A percentile compares a stretch with the other conserved stretches of the same genome.
These are phyloP conservation scores for Colletotrichum sp. DNA, from an alignment of 2,329 filamentous ascomycete species.

Conservation along the genomic window DNA sequence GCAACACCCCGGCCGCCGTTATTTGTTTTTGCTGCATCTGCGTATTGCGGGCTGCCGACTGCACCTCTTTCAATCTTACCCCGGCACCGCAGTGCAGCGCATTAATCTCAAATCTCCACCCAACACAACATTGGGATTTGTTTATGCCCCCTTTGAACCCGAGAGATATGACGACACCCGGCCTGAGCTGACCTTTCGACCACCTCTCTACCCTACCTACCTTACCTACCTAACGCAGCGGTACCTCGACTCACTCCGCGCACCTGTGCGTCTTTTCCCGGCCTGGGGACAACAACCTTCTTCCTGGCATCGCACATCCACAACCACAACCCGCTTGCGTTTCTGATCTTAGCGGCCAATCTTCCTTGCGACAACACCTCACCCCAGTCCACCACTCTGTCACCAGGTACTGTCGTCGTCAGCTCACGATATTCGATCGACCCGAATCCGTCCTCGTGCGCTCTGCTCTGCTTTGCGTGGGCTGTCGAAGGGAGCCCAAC, in stretches of 20 bases:
- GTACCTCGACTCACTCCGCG: neutral
- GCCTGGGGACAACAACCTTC: neutral
- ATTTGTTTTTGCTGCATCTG: neutral
- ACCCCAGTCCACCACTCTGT: neutral
- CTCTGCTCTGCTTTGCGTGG: neutral
- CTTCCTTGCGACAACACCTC: neutral
- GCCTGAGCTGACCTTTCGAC: constrained; percentile 13
- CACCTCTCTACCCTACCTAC: neutral
- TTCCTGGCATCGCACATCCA: neutral
- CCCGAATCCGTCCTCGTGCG: neutral
- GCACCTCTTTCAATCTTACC: neutral
- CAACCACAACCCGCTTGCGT: neutral
- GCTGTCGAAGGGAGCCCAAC: constrained; percentile 17
- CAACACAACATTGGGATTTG: neutral
- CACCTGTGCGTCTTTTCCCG: constrained; percentile 1
- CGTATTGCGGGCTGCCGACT: neutral
- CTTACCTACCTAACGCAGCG: neutral
- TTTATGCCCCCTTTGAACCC: constrained; percentile 6
- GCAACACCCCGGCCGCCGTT: neutral
- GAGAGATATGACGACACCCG: constrained; percentile 19
- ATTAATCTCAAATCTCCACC: constrained; percentile 10
- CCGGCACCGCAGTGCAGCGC: neutral
- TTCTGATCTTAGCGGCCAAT: neutral
- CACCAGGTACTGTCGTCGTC: neutral
- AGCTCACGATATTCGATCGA: neutral